Conservation (phyloP, 495 filamentous ascomycete species). For the Penicillium longicatenatum region DNA sequence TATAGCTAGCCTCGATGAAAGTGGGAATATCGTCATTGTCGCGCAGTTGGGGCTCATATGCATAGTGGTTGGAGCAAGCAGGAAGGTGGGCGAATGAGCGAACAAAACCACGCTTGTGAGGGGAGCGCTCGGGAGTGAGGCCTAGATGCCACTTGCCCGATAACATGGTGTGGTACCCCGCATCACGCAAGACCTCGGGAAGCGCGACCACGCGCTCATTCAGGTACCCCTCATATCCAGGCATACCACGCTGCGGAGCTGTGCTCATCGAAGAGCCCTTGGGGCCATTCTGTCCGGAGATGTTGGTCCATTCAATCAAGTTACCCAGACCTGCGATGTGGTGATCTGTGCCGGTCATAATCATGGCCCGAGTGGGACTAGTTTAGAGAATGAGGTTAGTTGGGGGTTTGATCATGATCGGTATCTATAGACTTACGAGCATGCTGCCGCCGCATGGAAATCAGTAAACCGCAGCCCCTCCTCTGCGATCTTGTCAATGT, state of each 20-base stretch:
- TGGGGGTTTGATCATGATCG: not conserved
- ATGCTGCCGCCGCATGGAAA: conserved; percentile 64
- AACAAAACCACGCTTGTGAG: conserved; percentile 46
- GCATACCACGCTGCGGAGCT: conserved; percentile 54
- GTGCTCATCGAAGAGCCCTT: conserved; percentile 46
- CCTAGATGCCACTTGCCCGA: conserved; percentile 61
- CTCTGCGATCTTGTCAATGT: conserved; percentile 59
- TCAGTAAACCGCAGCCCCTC: conserved; percentile 60
- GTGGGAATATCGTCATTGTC: conserved; percentile 47
- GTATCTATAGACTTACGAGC: conserved; percentile 41
- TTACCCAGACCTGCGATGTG: conserved; percentile 51
- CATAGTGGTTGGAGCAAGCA: conserved; percentile 63
- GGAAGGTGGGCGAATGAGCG: conserved; percentile 55
- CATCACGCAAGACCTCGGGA: conserved; percentile 62
- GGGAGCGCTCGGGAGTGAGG: conserved; percentile 46
- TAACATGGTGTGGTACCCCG: conserved; percentile 64
- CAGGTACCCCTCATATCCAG: conserved; percentile 67
- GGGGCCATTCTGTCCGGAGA: conserved; percentile 47
- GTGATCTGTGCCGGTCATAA: conserved; percentile 51
- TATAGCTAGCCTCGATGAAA: conserved; percentile 53
- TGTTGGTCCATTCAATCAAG: conserved; percentile 52
- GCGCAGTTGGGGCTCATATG: conserved; percentile 55
- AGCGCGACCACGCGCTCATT: conserved; percentile 63
- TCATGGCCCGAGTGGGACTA: conserved; percentile 62
- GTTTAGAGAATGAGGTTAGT: not conserved